A percentile compares a stretch with the other conserved stretches of the same genome.
These are phyloP conservation scores for Amaranthus tricolor DNA, from an alignment of 179 eudicot species.

Conservation along the genomic window DNA sequence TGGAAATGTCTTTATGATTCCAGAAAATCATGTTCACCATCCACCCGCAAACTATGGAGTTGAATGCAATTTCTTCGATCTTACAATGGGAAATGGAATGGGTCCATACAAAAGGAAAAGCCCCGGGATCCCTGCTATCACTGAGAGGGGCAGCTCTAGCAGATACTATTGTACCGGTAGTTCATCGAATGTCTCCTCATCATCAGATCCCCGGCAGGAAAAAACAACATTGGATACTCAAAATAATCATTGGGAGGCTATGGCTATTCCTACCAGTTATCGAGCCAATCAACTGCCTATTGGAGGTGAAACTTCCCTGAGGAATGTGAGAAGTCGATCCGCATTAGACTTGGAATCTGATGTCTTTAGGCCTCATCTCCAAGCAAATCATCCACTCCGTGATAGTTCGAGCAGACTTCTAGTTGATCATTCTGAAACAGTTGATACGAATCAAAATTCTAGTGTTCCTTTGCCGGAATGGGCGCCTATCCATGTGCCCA, in stretches of 20 bases:
- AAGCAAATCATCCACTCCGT: slow-evolving; percentile 44
- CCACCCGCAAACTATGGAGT: slow-evolving; percentile 56
- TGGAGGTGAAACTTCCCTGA: slow-evolving; percentile 51
- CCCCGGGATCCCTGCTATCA: slow-evolving; percentile 53
- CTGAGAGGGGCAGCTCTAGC: slow-evolving; percentile 59
- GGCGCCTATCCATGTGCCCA: slow-evolving; percentile 41
- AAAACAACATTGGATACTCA: slow-evolving; percentile 49
- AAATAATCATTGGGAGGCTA: slow-evolving; percentile 51
- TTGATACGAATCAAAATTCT: slow-evolving; percentile 45
- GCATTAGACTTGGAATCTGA: slow-evolving; percentile 55
- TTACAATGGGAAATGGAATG: slow-evolving; percentile 43
- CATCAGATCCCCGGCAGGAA: slow-evolving; percentile 55
- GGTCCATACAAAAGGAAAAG: slow-evolving; percentile 72
- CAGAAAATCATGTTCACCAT: slow-evolving; percentile 56
- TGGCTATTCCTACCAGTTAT: slow-evolving; percentile 36
- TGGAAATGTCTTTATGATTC: slow-evolving; percentile 40
- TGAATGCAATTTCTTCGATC: slow-evolving; percentile 55
- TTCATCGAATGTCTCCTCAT: slow-evolving; percentile 53
- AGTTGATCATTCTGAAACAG: slow-evolving; percentile 39
- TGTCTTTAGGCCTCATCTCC: slow-evolving; percentile 40
- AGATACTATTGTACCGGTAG: slow-evolving; percentile 54
- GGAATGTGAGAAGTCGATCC: slow-evolving; percentile 83
- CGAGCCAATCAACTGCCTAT: slow-evolving; percentile 44
- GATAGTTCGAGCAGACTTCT: slow-evolving; percentile 39
- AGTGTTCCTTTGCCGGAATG: slow-evolving; percentile 52